phyloP scores from a whole-genome alignment of 2,329 filamentous ascomycete genomes.

The Xylariaceae sp. region DNA sequence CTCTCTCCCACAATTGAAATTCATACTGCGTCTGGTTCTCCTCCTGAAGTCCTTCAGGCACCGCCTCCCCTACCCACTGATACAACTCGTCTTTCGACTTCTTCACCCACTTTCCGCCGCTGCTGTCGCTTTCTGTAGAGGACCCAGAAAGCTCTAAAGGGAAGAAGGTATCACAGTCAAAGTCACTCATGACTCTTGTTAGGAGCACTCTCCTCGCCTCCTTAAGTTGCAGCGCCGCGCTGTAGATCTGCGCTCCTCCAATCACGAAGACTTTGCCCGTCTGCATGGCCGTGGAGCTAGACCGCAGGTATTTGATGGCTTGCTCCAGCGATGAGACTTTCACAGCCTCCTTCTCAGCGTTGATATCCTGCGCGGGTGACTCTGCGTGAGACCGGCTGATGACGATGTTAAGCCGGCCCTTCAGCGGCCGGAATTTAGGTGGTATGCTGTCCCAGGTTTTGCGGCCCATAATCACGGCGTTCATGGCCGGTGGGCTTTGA shows the following conservation, averaged over 20 bases:
- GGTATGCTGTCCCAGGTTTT: constrained; percentile 97
- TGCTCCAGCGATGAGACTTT: constrained; percentile 63
- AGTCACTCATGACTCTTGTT: constrained; percentile 71
- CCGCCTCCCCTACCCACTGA: constrained; percentile 69
- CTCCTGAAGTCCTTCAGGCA: constrained; percentile 60
- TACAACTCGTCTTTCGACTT: constrained; percentile 59
- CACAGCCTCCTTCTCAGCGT: constrained; percentile 56
- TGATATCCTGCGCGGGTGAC: constrained; percentile 18
- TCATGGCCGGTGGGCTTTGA: constrained; percentile 49
- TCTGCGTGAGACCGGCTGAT: constrained; percentile 63
- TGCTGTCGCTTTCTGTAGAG: constrained; percentile 28
- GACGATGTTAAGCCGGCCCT: constrained; percentile 81
- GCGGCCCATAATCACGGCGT: constrained; percentile 94
- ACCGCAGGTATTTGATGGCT: constrained; percentile 56
- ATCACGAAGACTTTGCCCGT: constrained; percentile 79
- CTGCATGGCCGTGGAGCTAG: constrained; percentile 39
- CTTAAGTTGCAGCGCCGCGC: constrained; percentile 65
- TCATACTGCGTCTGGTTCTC: constrained; percentile 71
- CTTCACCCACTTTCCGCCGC: constrained; percentile 56
- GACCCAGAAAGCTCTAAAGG: constrained; percentile 59
- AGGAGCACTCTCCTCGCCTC: constrained; percentile 69
- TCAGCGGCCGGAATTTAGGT: constrained; percentile 75
- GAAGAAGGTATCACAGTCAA: constrained; percentile 79
- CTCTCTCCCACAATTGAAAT: constrained; percentile 76
- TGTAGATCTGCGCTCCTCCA: constrained; percentile 87